Evolutionary conservation across 1,284 basidiomycete genomes (phyloP).

Genomic region (Cutaneotrichosporon curvatum): DNA sequence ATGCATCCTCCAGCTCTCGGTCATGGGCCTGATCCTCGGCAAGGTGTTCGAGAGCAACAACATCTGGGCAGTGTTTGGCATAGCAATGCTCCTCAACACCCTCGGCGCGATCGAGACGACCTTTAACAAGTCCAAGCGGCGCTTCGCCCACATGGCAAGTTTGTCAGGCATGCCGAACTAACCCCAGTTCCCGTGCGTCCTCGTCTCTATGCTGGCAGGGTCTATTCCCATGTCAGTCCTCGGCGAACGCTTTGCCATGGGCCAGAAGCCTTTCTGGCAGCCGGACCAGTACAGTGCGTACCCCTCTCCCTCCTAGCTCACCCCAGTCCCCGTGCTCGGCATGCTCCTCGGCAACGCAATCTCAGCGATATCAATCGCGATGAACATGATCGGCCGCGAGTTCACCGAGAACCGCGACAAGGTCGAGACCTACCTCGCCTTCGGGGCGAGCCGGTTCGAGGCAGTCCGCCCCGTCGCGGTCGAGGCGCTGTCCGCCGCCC

Average conservation of each 20-base stretch:
- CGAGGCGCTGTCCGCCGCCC: slow-evolving; percentile 67
- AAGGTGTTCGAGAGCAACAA: slow-evolving; percentile 67
- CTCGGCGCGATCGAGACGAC: slow-evolving; percentile 56
- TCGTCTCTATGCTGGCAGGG: slow-evolving; percentile 62
- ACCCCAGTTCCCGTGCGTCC: slow-evolving; percentile 59
- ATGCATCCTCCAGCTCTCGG: slow-evolving; percentile 66
- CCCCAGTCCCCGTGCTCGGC: slow-evolving; percentile 69
- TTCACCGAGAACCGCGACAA: slow-evolving; percentile 65
- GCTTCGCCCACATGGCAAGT: slow-evolving; percentile 65
- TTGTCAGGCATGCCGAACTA: neutral
- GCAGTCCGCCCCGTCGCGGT: slow-evolving; percentile 68
- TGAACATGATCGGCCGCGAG: slow-evolving; percentile 48
- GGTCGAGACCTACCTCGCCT: slow-evolving; percentile 72
- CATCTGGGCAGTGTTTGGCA: slow-evolving; percentile 64
- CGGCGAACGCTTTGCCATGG: slow-evolving; percentile 70
- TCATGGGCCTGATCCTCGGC: slow-evolving; percentile 64
- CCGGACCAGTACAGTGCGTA: slow-evolving; percentile 67
- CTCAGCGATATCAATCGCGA: slow-evolving; percentile 61
- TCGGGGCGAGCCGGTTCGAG: slow-evolving; percentile 69
- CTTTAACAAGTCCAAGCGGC: slow-evolving; percentile 65
- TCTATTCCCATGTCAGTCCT: slow-evolving; percentile 73
- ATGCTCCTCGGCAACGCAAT: slow-evolving; percentile 79
- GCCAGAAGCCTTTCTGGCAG: slow-evolving; percentile 66
- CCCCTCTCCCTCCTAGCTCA: neutral
- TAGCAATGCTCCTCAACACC: slow-evolving; percentile 65